Conservation (phyloP, 1,139 yeast genomes). For the Fermentozyma sake region DNA sequence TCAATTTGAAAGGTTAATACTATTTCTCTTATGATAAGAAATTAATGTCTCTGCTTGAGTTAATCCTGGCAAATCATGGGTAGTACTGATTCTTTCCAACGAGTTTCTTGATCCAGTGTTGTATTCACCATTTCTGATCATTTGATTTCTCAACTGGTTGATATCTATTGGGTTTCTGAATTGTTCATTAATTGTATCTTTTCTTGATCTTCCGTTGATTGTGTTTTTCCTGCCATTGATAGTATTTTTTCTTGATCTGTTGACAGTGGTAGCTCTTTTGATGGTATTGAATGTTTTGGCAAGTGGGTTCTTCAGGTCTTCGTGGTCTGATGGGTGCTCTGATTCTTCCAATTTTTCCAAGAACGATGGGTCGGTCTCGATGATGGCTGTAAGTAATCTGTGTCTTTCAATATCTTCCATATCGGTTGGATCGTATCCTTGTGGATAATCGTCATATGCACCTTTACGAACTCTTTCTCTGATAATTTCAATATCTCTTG, state of each 20-base stretch:
- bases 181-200: conserved; percentile 28
- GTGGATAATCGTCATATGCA: conserved; percentile 45
- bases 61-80: conserved; percentile 49
- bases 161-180: conserved; percentile 34
- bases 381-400: conserved; percentile 33
- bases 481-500: conserved; percentile 52
- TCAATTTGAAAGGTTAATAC: conserved; percentile 18
- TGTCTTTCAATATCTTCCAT: conserved; percentile 40
- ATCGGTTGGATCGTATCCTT: conserved; percentile 59
- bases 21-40: conserved; percentile 40
- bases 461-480: conserved; percentile 47
- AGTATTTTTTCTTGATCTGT: conserved; percentile 17
- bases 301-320: conserved; percentile 18
- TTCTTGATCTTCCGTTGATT: conserved; percentile 31
- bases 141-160: conserved; percentile 35
- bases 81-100: conserved; percentile 39
- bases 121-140: conserved; percentile 39
- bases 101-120: conserved; percentile 26
- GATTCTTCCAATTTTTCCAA: conserved; percentile 30
- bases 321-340: conserved; percentile 8
- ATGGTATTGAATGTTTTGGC: conserved; percentile 34
- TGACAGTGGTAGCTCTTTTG: conserved; percentile 21
- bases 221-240: too few species aligned
- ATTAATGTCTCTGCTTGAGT: conserved; percentile 48
- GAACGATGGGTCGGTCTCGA: conserved; percentile 31